phyloP scores from a whole-genome alignment of 2,329 filamentous ascomycete species.

The Fonsecaea pedrosoi region DNA sequence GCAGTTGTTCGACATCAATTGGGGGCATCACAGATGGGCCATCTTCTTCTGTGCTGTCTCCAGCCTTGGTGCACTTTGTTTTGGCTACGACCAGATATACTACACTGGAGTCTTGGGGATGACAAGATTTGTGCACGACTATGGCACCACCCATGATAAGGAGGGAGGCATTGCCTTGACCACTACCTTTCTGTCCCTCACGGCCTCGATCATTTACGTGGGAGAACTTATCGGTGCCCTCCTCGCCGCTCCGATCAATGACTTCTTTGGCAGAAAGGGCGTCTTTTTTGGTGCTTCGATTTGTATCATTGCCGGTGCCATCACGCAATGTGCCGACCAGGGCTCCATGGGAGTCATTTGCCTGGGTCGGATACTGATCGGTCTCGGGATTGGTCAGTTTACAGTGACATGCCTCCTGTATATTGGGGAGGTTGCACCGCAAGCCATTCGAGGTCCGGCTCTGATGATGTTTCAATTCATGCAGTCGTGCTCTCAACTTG shows the following conservation, averaged over 20 bases:
- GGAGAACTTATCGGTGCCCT: constrained; percentile 50
- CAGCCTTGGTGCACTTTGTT: constrained; percentile 43
- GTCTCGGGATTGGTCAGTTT: constrained; percentile 45
- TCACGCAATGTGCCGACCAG: constrained; percentile 41
- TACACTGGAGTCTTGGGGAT: constrained; percentile 44
- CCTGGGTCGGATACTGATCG: constrained; percentile 42
- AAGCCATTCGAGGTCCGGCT: constrained; percentile 41
- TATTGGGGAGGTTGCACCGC: constrained; percentile 45
- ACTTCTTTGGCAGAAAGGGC: constrained; percentile 46
- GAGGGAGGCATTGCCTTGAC: constrained; percentile 38
- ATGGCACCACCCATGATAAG: constrained; percentile 35
- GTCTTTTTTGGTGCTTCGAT: constrained; percentile 47
- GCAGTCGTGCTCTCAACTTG: constrained; percentile 43
- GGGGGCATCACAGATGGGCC: constrained; percentile 38
- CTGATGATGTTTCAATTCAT: constrained; percentile 45
- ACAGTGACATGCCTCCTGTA: constrained; percentile 45
- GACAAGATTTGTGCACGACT: constrained; percentile 41
- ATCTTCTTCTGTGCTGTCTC: constrained; percentile 42
- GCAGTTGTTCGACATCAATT: constrained; percentile 21
- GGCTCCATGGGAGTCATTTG: constrained; percentile 40
- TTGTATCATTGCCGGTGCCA: constrained; percentile 45
- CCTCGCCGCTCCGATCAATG: constrained; percentile 48
- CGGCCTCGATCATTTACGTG: constrained; percentile 50
- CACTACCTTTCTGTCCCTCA: constrained; percentile 45
- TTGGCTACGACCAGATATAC: constrained; percentile 45